phyloP scores from a whole-genome alignment of 257 asterid species.

The Solanum piurae region DNA sequence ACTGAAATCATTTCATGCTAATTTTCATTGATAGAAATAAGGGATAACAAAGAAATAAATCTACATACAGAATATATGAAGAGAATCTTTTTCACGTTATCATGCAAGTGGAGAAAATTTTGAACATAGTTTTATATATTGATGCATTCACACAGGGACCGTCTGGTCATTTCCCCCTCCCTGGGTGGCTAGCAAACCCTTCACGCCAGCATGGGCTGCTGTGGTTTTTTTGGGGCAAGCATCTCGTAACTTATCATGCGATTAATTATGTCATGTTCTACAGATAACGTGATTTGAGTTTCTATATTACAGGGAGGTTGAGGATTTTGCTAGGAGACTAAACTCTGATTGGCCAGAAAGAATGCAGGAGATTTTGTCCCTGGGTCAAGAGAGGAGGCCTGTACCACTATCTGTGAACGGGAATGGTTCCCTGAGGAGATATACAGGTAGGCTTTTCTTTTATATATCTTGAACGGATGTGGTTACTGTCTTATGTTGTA shows the following conservation, averaged over 20 bases:
- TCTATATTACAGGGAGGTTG: conserved; percentile 65
- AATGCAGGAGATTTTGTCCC: conserved; percentile 73
- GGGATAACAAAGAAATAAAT: not conserved
- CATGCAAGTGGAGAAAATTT: not conserved
- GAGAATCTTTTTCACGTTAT: not conserved
- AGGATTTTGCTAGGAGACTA: conserved; percentile 89
- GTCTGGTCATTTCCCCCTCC: not conserved
- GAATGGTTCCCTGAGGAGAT: conserved; percentile 59
- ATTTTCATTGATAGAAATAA: not conserved
- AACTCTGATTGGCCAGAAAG: conserved; percentile 94
- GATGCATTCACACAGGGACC: not conserved
- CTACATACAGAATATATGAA: not conserved
- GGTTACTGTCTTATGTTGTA: not conserved
- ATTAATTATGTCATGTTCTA: not conserved
- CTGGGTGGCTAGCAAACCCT: not conserved
- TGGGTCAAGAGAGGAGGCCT: conserved; percentile 66
- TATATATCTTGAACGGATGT: not conserved
- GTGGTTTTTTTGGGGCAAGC: not conserved
- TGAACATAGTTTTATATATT: not conserved
- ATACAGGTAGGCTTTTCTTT: conserved; percentile 33
- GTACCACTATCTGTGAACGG: conserved; percentile 44
- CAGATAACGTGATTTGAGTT: conserved; percentile 5
- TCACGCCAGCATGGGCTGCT: not conserved
- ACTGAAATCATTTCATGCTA: not conserved
- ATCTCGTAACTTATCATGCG: not conserved